These are phyloP conservation scores for Sclerotinia spermophila DNA, from an alignment of 2,329 filamentous ascomycete genomes.

Conservation along the genomic window DNA sequence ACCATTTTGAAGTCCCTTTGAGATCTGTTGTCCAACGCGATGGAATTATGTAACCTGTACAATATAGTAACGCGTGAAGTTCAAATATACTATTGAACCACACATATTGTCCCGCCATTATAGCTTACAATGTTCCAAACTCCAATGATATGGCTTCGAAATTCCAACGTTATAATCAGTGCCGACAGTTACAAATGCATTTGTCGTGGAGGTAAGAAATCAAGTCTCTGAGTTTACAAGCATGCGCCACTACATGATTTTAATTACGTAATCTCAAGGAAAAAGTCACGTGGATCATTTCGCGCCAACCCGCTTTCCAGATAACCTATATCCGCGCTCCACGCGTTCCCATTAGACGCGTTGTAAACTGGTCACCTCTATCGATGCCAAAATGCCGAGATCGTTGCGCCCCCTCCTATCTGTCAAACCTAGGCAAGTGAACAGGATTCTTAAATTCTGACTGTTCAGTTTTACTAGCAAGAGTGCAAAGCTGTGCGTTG, in stretches of 20 bases:
- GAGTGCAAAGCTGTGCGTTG: neutral
- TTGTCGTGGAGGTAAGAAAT: no score
- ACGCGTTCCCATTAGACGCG: neutral
- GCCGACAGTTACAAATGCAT: neutral
- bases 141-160: no score
- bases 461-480: neutral
- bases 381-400: neutral
- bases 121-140: neutral
- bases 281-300: neutral
- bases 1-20: neutral
- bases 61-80: neutral
- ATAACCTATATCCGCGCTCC: neutral
- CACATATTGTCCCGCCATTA: neutral
- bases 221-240: no score
- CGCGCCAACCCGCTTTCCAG: neutral
- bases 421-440: neutral
- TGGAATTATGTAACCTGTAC: neutral
- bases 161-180: neutral
- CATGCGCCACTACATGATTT: neutral
- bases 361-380: neutral
- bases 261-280: neutral
- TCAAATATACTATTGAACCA: neutral
- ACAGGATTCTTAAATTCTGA: neutral
- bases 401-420: neutral
- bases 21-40: neutral